These are phyloP conservation scores for Lipomyces spencermartinsiae DNA, from an alignment of 805 yeast species.

Conservation along the genomic window DNA sequence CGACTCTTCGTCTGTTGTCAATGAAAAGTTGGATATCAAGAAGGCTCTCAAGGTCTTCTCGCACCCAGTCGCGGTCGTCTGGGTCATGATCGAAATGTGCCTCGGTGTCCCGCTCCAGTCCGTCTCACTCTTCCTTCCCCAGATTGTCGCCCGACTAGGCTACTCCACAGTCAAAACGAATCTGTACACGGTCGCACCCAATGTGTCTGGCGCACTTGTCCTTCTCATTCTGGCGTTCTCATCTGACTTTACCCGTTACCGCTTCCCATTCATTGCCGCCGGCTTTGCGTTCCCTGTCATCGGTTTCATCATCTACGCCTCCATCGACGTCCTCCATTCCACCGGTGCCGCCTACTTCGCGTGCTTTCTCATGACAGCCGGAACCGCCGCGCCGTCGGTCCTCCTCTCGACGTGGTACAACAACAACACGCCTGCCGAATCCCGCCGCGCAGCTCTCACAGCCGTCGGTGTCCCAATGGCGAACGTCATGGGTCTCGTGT, in stretches of 20 bases:
- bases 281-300: slow-evolving; percentile 51
- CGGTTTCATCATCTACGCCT: slow-evolving; percentile 56
- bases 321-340: slow-evolving; percentile 50
- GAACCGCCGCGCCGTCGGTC: slow-evolving; percentile 56
- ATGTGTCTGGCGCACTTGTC: slow-evolving; percentile 55
- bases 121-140: slow-evolving; percentile 47
- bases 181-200: slow-evolving; percentile 44
- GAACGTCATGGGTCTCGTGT: slow-evolving; percentile 61
- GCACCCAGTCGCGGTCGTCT: slow-evolving; percentile 15
- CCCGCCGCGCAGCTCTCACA: slow-evolving; percentile 53
- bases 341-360: slow-evolving; percentile 53
- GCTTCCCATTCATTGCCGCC: slow-evolving; percentile 50
- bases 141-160: slow-evolving; percentile 61
- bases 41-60: slow-evolving; percentile 48
- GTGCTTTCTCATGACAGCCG: slow-evolving; percentile 56
- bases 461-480: slow-evolving; percentile 61
- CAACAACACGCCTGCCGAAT: slow-evolving; percentile 55
- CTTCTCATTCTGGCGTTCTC: slow-evolving; percentile 49
- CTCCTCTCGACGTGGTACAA: slow-evolving; percentile 58
- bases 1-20: slow-evolving; percentile 61
- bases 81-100: slow-evolving; percentile 21
- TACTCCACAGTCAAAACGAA: slow-evolving; percentile 72
- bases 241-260: slow-evolving; percentile 50
- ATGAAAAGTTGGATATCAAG: slow-evolving; percentile 47
- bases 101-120: slow-evolving; percentile 25